Conservation (phyloP, 768 basidiomycete genomes). For the Melanogaster broomeanus region DNA sequence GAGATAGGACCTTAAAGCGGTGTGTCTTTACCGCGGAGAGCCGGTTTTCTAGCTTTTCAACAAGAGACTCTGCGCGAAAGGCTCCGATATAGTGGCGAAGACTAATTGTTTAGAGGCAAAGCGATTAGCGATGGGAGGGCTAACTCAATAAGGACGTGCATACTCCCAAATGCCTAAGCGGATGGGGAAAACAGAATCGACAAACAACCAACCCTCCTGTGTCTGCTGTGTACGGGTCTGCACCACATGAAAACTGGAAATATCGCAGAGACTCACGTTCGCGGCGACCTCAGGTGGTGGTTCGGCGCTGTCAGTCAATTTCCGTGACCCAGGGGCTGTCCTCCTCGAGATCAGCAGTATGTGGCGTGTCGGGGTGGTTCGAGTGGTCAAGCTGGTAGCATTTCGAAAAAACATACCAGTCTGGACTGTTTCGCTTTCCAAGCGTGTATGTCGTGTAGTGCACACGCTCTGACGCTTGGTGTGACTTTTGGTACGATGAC, state of each 20-base stretch:
- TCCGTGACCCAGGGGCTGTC: neutral
- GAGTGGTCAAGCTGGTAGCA: slow-evolving; percentile 1
- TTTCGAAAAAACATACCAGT: slow-evolving; percentile 19
- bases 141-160: slow-evolving; percentile 26
- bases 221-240: slow-evolving; percentile 14
- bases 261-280: slow-evolving; percentile 19
- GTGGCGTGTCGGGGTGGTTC: neutral
- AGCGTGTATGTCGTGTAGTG: neutral
- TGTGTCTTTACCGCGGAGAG: slow-evolving; percentile 55
- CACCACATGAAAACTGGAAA: slow-evolving; percentile 7
- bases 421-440: neutral
- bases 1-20: slow-evolving; percentile 59
- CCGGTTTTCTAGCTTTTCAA: slow-evolving; percentile 46
- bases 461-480: too few species aligned
- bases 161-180: slow-evolving; percentile 74
- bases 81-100: slow-evolving; percentile 64
- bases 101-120: slow-evolving; percentile 39
- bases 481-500: too few species aligned
- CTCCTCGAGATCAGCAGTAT: neutral
- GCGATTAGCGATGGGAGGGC: slow-evolving; percentile 2
- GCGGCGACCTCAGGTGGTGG: neutral
- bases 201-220: slow-evolving; percentile 64
- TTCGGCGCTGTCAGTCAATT: slow-evolving; percentile 8
- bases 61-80: slow-evolving; percentile 58
- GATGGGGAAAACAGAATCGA: slow-evolving; percentile 80